These are phyloP conservation scores for Kregervanrija fluxuum DNA, from an alignment of 805 yeast genomes.

Conservation along the genomic window DNA sequence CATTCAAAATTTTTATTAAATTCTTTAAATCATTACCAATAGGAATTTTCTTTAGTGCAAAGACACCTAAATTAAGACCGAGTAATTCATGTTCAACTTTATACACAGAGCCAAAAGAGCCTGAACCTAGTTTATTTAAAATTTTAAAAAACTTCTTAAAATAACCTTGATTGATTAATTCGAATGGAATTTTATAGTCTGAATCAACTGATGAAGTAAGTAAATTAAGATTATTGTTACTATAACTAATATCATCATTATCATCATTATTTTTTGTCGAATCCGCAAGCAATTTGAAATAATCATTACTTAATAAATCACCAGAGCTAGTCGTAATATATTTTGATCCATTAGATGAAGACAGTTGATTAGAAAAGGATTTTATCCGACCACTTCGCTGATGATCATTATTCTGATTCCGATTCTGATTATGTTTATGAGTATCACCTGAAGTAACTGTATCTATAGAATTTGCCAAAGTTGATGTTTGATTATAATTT, in stretches of 20 bases:
- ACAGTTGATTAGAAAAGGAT: too few species aligned
- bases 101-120: conserved; percentile 79
- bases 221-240: background rate
- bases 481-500: background rate
- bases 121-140: conserved; percentile 61
- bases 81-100: conserved; percentile 79
- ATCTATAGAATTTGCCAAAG: background rate
- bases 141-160: conserved; percentile 64
- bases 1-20: conserved; percentile 63
- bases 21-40: conserved; percentile 71
- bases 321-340: conserved; percentile 9
- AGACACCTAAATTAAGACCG: conserved; percentile 63
- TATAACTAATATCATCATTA: background rate
- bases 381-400: too few species aligned
- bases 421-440: background rate
- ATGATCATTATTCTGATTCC: background rate
- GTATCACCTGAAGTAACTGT: background rate
- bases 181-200: conserved; percentile 20
- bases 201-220: background rate
- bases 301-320: conserved; percentile 20
- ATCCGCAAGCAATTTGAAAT: conserved; percentile 21
- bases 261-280: conserved; percentile 1
- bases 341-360: too few species aligned
- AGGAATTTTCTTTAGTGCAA: conserved; percentile 80
- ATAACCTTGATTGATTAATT: conserved; percentile 76